Base-by-base conservation (phyloP, 2,329 filamentous ascomycete genomes). In the Fusarium verrucosum region DNA sequence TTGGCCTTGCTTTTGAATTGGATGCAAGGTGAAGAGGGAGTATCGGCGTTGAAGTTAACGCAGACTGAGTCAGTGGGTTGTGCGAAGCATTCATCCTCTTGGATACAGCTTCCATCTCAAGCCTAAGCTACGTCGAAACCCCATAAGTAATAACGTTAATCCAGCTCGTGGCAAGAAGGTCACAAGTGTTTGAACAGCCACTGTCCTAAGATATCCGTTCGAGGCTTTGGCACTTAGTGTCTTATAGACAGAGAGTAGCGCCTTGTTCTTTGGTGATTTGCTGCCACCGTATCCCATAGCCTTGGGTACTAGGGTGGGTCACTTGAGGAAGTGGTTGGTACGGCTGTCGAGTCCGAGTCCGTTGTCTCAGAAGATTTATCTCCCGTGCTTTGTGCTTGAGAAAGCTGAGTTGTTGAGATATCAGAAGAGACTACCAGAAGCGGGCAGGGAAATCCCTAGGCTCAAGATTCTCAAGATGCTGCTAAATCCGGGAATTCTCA, bases 371-470 rank as follows among this genome's bases (percentile, higher is more conserved):
- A 16, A 9, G 25, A 30, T 16, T 50, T 42, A 4, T 44, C 16
- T 5, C 23, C 32, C 4, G 61, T 44, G 8, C 25, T 25, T n/a
- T 25, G 20, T 3, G 3, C 4, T 7, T 38, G 35, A 2, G 20
- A 30, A 2, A 17, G 0, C 8, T 51, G 47, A 4, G 19, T 23
- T 17, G 45, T 30, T 6, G 44, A 19, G 4, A 10, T 4, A 3
- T n/a, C 23, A 13, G 61, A 50, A 2, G 49, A 36, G 38, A 26
- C 23, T 70, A 70, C 50, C 55, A 70, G 38, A 70, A 69, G 5
- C 63, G 65, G n/a, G 70, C 55, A 1, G 68, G 70, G 4, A 66
- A 70, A 5, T 65, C 60, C 23, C 33, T 61, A 2, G 56, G 50
- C 13, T 69, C 53, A 44, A 70, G 23, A 10, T 55, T 25, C 4